Conservation (phyloP, 345 rosid genomes). For the Angophora floribunda region DNA sequence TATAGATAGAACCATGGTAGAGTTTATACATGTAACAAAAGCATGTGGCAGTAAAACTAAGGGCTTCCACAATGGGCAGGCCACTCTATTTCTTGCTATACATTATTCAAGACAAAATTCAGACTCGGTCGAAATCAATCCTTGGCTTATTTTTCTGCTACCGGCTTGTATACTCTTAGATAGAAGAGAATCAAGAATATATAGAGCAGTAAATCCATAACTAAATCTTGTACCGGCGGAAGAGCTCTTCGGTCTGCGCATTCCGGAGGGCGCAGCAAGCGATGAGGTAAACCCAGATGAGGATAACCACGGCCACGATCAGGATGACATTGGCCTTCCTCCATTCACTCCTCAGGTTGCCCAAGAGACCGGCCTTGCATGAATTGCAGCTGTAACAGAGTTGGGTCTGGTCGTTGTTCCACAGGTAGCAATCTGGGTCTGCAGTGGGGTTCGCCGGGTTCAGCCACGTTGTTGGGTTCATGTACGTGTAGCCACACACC, state of each 20-base stretch:
- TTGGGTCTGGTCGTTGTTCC: conserved; percentile 77
- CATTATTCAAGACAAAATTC: not conserved
- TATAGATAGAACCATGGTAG: not conserved
- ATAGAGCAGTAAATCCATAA: not conserved
- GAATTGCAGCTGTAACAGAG: conserved; percentile 82
- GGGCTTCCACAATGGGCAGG: not conserved
- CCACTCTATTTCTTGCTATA: not conserved
- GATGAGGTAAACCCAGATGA: conserved; percentile 69
- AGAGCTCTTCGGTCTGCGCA: conserved; percentile 78
- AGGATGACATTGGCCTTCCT: conserved; percentile 64
- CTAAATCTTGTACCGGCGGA: conserved; percentile 38
- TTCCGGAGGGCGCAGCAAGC: conserved; percentile 82
- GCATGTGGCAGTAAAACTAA: not conserved
- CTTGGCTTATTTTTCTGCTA: not conserved
- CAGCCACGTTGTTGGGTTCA: conserved; percentile 65
- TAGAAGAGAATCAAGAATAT: not conserved
- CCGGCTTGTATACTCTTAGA: not conserved
- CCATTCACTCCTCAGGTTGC: conserved; percentile 82
- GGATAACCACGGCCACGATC: conserved; percentile 58
- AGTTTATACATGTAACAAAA: not conserved
- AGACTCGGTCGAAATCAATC: not conserved
- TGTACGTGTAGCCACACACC: conserved; percentile 59
- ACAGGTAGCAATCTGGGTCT: conserved; percentile 65
- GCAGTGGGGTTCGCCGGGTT: conserved; percentile 55
- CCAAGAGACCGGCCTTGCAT: conserved; percentile 80